These are phyloP conservation scores for Macrophomina pseudophaseolina DNA, from an alignment of 2,329 filamentous ascomycete species.

Conservation along the genomic window DNA sequence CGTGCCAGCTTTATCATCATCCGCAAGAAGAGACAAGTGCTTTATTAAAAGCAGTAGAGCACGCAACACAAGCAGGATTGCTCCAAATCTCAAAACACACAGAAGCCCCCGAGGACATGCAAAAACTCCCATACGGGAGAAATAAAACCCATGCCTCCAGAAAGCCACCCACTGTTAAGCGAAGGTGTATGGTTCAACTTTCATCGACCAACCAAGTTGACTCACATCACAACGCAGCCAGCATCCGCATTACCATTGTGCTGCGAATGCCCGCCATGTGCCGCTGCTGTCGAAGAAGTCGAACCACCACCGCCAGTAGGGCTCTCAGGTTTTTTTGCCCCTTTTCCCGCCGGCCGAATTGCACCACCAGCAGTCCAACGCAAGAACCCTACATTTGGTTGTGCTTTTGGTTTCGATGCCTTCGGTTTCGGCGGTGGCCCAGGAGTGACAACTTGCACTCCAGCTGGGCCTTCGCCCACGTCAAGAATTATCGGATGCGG, in stretches of 20 bases:
- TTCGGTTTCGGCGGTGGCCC: neutral
- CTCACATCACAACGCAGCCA: constrained; percentile 28
- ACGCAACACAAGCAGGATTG: neutral
- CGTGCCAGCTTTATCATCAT: neutral
- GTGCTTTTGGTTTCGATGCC: constrained; percentile 27
- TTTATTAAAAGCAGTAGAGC: neutral
- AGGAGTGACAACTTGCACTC: neutral
- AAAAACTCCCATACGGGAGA: constrained; percentile 26
- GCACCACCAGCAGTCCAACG: constrained; percentile 35
- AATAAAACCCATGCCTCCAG: constrained; percentile 27
- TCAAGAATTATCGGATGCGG: constrained; percentile 23
- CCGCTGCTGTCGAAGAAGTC: constrained; percentile 14
- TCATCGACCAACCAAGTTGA: neutral
- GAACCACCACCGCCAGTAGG: constrained; percentile 23
- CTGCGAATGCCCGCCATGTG: constrained; percentile 20
- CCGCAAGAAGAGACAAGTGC: neutral
- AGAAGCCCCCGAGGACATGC: constrained; percentile 23
- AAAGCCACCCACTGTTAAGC: constrained; percentile 23
- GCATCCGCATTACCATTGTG: constrained; percentile 21
- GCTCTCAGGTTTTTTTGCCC: constrained; percentile 36
- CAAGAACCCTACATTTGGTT: constrained; percentile 31
- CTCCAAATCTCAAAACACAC: neutral
- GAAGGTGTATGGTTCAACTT: constrained; percentile 18
- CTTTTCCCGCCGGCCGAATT: constrained; percentile 33
- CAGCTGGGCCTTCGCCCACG: constrained; percentile 16